phyloP scores from a whole-genome alignment of 2,329 filamentous ascomycete species.

The Chaetoscypha palmicola region DNA sequence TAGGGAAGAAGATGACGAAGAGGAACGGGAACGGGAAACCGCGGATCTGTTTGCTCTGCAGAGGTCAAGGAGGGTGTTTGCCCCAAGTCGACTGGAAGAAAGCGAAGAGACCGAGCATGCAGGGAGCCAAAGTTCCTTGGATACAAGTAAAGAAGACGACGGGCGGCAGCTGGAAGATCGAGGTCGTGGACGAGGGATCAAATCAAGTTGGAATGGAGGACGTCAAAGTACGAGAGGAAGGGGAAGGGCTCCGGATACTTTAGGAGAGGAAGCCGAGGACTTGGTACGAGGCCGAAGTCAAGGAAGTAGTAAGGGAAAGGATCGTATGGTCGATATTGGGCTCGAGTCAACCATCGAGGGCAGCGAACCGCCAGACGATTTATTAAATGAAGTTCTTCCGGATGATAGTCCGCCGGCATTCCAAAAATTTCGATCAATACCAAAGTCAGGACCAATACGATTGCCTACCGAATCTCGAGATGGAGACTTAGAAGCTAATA shows the following conservation, averaged over 20 bases:
- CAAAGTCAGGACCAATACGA: conserved; percentile 27
- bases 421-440: conserved; percentile 43
- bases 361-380: conserved; percentile 53
- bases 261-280: conserved; percentile 33
- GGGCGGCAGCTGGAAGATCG: conserved; percentile 39
- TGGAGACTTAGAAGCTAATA: conserved; percentile 21
- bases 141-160: conserved; percentile 45
- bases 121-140: conserved; percentile 48
- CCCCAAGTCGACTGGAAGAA: conserved; percentile 73
- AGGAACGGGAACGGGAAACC: conserved; percentile 81
- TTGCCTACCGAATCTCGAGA: conserved; percentile 21
- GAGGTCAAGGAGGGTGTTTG: conserved; percentile 80
- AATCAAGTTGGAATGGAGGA: conserved; percentile 57
- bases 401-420: conserved; percentile 55
- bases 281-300: conserved; percentile 23
- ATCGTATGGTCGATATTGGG: conserved; percentile 75
- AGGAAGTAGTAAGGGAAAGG: conserved; percentile 46
- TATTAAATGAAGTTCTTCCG: conserved; percentile 46
- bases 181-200: conserved; percentile 43
- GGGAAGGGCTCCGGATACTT: conserved; percentile 23
- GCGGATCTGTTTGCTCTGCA: conserved; percentile 93
- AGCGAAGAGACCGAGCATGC: conserved; percentile 78
- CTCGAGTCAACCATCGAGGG: conserved; percentile 61
- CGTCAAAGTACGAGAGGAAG: conserved; percentile 26
- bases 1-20: conserved; percentile 86